Base-by-base conservation (phyloP, 495 filamentous ascomycete genomes). In the Cairneyella variabilis region DNA sequence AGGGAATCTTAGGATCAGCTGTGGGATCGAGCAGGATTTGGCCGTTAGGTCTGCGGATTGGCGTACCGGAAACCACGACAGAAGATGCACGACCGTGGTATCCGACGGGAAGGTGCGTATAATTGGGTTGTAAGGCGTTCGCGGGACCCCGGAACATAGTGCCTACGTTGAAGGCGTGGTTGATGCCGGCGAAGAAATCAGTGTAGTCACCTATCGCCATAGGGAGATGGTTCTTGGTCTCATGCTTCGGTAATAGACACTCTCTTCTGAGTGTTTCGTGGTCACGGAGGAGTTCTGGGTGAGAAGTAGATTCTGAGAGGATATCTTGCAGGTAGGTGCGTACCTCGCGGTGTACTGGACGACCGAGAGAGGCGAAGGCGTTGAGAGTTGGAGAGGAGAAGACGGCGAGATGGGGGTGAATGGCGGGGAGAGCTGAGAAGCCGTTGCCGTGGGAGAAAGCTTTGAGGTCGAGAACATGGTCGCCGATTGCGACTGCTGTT, bases 201-300 rank as follows among this genome's bases (percentile, higher is more conserved):
- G 92, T 95, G 69, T 97, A 97, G 66, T 97, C 90, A n/a, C 89
- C 88, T 49, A 96, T 90, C 27, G 77, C 75, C 82, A 97, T 83
- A 4, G 92, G 92, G 12, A 97, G 65, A 53, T 95, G 88, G 66
- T 81, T 87, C 49, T 71, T 78, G 21, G 91, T 83, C 3, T 76
- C 66, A 8, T 76, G 72, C 38, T 82, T 66, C 0, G 76, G 79
- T 16, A 85, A 47, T 3, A 90, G 66, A 0, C 52, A 48, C 38
- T 72, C 61, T 41, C 77, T 69, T 56, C 78, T 82, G 8, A 86
- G 67, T 3, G 59, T 36, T 0, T 61, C 51, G 58, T 87, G 85
- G 18, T 80, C 71, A 56, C 81, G 78, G 14, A 90, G 73, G 3
- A 85, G 57, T 27, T 79, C 67, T 0, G 79, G 71, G 60, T 76